Percentiles rank a stretch among this genome's conserved stretches.
These are phyloP conservation scores for Capsicum pubescens DNA, from an alignment of 257 asterid species.

Conservation along the genomic window DNA sequence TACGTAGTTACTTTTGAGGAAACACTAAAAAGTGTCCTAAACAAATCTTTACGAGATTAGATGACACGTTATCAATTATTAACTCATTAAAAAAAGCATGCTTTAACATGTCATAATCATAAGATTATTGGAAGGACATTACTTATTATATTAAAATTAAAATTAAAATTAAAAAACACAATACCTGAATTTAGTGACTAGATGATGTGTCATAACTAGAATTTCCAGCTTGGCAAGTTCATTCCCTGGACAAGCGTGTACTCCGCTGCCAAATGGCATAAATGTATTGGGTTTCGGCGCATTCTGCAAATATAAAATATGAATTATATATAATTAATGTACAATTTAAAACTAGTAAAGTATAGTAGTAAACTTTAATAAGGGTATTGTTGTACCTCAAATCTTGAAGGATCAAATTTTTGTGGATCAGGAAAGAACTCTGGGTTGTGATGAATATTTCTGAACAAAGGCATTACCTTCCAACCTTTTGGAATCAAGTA, in stretches of 20 bases:
- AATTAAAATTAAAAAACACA: neutral
- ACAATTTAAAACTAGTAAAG: neutral
- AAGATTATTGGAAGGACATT: neutral
- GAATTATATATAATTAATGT: neutral
- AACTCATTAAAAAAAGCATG: conserved; percentile 18
- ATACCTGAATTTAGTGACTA: conserved; percentile 72
- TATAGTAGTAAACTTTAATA: neutral
- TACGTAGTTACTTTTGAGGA: neutral
- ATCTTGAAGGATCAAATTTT: conserved; percentile 73
- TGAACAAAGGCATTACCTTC: conserved; percentile 93
- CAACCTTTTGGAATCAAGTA: conserved; percentile 91
- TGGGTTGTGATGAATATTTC: conserved; percentile 91
- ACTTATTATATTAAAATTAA: neutral
- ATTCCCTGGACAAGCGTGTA: conserved; percentile 90
- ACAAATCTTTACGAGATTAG: neutral
- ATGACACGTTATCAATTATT: neutral
- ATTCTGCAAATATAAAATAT: conserved; percentile 40
- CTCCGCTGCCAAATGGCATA: conserved; percentile 92
- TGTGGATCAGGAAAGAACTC: conserved; percentile 75
- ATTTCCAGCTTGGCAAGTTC: conserved; percentile 90
- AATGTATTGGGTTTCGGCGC: conserved; percentile 72
- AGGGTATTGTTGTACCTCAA: conserved; percentile 56
- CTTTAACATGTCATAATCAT: neutral
- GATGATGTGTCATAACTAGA: conserved; percentile 75
- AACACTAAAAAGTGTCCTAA: conserved; percentile 6